Conservation (phyloP, 2,329 filamentous ascomycete genomes). For the Hortaea sp. region DNA sequence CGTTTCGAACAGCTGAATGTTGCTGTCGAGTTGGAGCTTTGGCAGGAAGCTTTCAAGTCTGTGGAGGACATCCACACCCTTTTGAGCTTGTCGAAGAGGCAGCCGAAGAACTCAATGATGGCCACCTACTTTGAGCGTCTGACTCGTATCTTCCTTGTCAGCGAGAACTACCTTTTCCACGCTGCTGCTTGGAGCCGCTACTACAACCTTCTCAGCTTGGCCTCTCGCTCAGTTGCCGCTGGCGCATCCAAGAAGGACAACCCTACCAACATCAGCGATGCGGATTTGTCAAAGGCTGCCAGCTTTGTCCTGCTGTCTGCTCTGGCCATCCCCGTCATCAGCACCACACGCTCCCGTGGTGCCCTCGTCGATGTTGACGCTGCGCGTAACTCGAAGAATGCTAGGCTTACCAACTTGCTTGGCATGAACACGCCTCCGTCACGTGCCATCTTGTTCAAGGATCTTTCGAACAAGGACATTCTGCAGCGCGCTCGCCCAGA, state of each 20-base stretch:
- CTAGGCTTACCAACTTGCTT: slow-evolving; percentile 86
- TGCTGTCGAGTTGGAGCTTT: slow-evolving; percentile 91
- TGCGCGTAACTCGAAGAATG: slow-evolving; percentile 97
- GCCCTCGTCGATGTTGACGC: slow-evolving; percentile 95
- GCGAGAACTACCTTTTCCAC: slow-evolving; percentile 99
- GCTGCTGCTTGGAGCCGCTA: slow-evolving; percentile 95
- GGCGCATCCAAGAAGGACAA: slow-evolving; percentile 91
- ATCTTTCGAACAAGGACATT: slow-evolving; percentile 88
- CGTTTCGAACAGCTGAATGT: slow-evolving; percentile 98
- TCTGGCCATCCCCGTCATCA: slow-evolving; percentile 97
- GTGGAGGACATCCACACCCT: slow-evolving; percentile 98
- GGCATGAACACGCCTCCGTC: slow-evolving; percentile 87
- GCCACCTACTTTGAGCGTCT: slow-evolving; percentile 99
- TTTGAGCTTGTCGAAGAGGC: slow-evolving; percentile 93
- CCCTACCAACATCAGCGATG: slow-evolving; percentile 69
- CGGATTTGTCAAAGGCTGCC: slow-evolving; percentile 84
- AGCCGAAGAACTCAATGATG: slow-evolving; percentile 99
- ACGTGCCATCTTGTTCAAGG: slow-evolving; percentile 84
- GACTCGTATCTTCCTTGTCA: slow-evolving; percentile 94
- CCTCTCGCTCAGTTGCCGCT: slow-evolving; percentile 67
- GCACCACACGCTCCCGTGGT: slow-evolving; percentile 89
- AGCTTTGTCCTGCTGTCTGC: slow-evolving; percentile 94
- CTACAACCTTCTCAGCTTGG: slow-evolving; percentile 92
- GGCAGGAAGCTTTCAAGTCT: slow-evolving; percentile 99
- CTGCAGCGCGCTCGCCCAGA: slow-evolving; percentile 87